phyloP scores from a whole-genome alignment of 2,329 filamentous ascomycete species.

The Aspergillus ochraceus region DNA sequence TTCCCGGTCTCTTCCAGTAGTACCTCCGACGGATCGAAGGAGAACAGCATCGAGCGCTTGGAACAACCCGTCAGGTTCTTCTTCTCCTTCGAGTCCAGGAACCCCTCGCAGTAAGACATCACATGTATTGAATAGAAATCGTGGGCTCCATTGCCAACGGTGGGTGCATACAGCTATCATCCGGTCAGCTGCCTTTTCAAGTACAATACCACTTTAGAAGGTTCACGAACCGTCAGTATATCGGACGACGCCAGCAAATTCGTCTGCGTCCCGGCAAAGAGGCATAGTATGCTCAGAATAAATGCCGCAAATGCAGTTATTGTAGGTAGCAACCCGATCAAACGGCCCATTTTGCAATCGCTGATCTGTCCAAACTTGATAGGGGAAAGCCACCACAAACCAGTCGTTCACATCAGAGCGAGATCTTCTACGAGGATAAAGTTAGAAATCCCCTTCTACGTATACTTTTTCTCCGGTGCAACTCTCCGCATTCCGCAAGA shows the following conservation, averaged over 20 bases:
- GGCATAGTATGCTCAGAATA: constrained; percentile 59
- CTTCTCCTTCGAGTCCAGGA: constrained; percentile 36
- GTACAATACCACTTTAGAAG: constrained; percentile 1
- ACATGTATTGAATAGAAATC: constrained; percentile 64
- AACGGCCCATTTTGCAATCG: constrained; percentile 10
- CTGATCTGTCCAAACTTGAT: neutral
- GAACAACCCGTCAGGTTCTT: constrained; percentile 58
- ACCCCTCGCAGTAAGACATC: constrained; percentile 59
- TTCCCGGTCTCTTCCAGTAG: constrained; percentile 52
- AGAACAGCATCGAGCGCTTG: constrained; percentile 53
- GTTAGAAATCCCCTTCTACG: neutral
- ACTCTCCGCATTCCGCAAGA: neutral
- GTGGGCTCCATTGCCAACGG: constrained; percentile 49
- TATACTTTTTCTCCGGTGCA: neutral
- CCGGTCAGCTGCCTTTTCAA: neutral
- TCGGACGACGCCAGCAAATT: constrained; percentile 58
- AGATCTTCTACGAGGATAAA: neutral
- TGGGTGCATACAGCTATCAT: constrained; percentile 39
- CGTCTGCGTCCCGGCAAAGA: constrained; percentile 61
- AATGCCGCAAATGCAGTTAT: constrained; percentile 55
- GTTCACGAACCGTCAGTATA: constrained; percentile 54
- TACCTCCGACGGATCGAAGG: constrained; percentile 55
- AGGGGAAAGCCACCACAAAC: neutral
- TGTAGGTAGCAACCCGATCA: constrained; percentile 46
- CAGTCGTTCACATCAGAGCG: neutral